These are phyloP conservation scores for Cryptosporidium meleagridis DNA, from an alignment of 169 alveolate genomes.

Conservation along the genomic window DNA sequence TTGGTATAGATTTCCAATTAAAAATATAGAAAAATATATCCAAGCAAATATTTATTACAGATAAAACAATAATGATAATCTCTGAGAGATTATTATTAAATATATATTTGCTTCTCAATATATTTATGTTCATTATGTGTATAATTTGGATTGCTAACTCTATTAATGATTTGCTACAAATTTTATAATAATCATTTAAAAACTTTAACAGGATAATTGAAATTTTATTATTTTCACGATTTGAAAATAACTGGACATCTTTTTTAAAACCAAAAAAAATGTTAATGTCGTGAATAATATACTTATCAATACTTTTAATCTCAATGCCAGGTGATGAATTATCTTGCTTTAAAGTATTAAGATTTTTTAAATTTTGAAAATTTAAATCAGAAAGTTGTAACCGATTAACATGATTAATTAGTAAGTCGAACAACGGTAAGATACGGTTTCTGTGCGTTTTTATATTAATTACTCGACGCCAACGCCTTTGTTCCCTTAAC, in stretches of 20 bases:
- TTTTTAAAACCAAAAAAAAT: neutral
- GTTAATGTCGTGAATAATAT: constrained; percentile 15
- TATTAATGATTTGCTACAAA: neutral
- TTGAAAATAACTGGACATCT: neutral
- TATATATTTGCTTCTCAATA: neutral
- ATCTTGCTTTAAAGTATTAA: neutral
- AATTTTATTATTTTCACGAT: neutral
- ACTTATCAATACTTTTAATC: neutral
- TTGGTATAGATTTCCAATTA: constrained; percentile 22
- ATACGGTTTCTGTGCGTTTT: neutral
- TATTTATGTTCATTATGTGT: neutral
- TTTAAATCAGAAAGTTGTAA: neutral
- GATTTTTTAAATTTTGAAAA: neutral
- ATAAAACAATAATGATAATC: neutral
- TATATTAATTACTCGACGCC: neutral
- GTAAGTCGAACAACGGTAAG: neutral
- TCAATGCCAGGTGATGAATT: neutral
- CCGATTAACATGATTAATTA: neutral
- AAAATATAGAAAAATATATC: constrained; percentile 7
- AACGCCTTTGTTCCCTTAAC: neutral
- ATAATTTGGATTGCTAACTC: constrained; percentile 8
- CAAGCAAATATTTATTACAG: neutral
- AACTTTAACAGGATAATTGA: neutral
- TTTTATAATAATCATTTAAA: neutral
- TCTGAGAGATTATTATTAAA: neutral